A percentile compares a stretch with the other conserved stretches of the same genome.
Evolutionary conservation across 768 basidiomycete species (phyloP).

Genomic region (Lactarius akahatsu): DNA sequence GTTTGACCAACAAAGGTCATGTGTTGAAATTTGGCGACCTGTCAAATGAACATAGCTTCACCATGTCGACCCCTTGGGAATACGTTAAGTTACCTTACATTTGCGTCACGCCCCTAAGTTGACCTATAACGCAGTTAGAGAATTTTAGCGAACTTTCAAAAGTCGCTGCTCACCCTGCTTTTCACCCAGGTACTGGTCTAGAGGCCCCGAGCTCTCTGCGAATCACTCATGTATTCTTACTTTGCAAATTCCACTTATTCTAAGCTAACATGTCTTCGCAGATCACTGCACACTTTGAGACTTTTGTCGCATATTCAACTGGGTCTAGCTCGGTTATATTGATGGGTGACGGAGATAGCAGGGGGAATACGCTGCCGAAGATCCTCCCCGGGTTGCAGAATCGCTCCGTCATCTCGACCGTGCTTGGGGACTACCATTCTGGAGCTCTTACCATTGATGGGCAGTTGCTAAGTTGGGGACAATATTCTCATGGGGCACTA

Average conservation of each 20-base stretch:
- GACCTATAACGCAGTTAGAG: conserved; percentile 52
- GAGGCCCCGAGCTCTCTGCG: conserved; percentile 48
- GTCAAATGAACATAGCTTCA: conserved; percentile 40
- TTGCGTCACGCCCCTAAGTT: conserved; percentile 5
- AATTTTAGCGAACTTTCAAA: conserved; percentile 64
- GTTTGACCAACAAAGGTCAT: conserved; percentile 76
- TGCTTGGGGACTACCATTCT: conserved; percentile 90
- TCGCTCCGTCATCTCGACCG: conserved; percentile 77
- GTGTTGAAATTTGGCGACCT: conserved; percentile 63
- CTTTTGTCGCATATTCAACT: conserved; percentile 81
- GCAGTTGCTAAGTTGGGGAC: conserved; percentile 78
- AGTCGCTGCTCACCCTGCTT: conserved; percentile 47
- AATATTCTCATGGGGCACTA: conserved; percentile 73
- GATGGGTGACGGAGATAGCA: conserved; percentile 57
- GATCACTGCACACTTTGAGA: conserved; percentile 81
- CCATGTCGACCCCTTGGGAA: conserved; percentile 53
- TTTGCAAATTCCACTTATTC: background rate
- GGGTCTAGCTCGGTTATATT: conserved; percentile 70
- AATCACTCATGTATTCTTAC: conserved; percentile 67
- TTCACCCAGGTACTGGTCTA: conserved; percentile 36
- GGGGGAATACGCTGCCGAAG: conserved; percentile 47
- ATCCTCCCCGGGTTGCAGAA: conserved; percentile 75
- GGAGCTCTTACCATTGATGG: conserved; percentile 81
- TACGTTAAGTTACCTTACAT: conserved; percentile 52
- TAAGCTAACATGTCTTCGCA: conserved; percentile 38